Base-by-base conservation (phyloP, 371 early-diverging fungal species). In the Mortierella sp. region DNA sequence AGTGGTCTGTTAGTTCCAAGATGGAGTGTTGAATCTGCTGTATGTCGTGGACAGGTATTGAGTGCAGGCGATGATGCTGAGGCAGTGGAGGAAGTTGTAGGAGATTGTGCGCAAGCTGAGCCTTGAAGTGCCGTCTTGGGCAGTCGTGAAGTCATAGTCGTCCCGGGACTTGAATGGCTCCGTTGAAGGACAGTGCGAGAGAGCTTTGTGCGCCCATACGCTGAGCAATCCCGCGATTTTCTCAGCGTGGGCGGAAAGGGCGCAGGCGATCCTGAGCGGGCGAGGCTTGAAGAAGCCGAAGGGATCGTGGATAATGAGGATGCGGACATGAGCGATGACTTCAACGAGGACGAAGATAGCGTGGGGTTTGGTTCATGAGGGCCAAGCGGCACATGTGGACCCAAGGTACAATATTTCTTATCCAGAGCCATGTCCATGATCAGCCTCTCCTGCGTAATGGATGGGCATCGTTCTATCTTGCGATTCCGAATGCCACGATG, bases 381-480 rank as follows among this genome's bases (percentile, higher is more conserved):
- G 57, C 67, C 37, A 42, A 72, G 50, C 8, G 67, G 67, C 3
- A 26, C 47, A 19, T 67, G 54, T 1, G 63, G 24, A 6, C 41
- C 21, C 54, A 62, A 26, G 14, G 63, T 6, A 26, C 58, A 64
- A n/a, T 50, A 63, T 0, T 56, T 54, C 51, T 63, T 67, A 30
- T 60, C 68, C 5, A 68, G 46, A 6, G 75, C 57, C 75, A 73
- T 73, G 39, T 68, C 75, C 75, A 68, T 62, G 32, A 73, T 73
- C 27, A 63, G 5, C 23, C 39, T 32, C 17, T 73, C 75, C 41
- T 72, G 60, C 15, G 65, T 66, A 31, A 6, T 44, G 11, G 54
- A 32, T 26, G 70, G 63, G 46, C 27, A 57, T n/a, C 70, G 54
- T 37, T 64, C 71, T 43, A 59, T 49, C 41, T 70, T 70, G 31